Evolutionary conservation across 306 rosid genomes (phyloP), one percentile per base, ranked within the genome.

Genomic region (Boehmeria nivea): DNA sequence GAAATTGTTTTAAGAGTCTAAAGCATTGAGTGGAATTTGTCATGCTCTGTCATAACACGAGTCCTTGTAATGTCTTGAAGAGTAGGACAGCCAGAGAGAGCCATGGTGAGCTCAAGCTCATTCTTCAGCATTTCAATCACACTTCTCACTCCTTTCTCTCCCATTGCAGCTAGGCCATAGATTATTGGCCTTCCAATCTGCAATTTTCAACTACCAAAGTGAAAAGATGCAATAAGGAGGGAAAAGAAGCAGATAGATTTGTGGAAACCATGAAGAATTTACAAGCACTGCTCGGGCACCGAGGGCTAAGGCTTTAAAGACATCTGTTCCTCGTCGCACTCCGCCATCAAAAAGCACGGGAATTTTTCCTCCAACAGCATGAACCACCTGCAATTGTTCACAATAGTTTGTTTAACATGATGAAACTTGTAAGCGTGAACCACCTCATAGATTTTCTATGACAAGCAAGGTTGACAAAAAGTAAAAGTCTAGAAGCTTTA

Each of bases 281-380:
- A 14, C 10, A 46, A 80, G 84, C 37, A 84, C 81, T n/a, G 91
- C 82, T 47, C 78, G 69, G 16, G 81, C 84, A 6, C 87, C 87
- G n/a, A 78, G 79, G 70, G 91, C 87, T 56, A 84, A 61, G 11
- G 81, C 91, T 73, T 84, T 80, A 54, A 80, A 84, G 23, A 80
- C 60, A 45, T 75, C 81, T 6, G 87, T 80, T 59, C 87, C 84
- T 67, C 81, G 72, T 56, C 79, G 65, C 27, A 83, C 74, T 34
- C 91, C 91, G 21, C 91, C 87, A 19, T 80, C 81, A 15, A 80
- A 26, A 23, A 80, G 72, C 26, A 80, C 78, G 2, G 91, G 87
- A 66, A 72, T 56, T 72, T 51, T 75, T 2, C 81, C 87, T 59
- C 42, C 68, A n/a, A 72, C 81, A 46, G 68, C 87, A 43, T 61